Evolutionary conservation across 495 filamentous ascomycete genomes (phyloP), one percentile per base, ranked within the genome.

Genomic region (Talaromyces liani): DNA sequence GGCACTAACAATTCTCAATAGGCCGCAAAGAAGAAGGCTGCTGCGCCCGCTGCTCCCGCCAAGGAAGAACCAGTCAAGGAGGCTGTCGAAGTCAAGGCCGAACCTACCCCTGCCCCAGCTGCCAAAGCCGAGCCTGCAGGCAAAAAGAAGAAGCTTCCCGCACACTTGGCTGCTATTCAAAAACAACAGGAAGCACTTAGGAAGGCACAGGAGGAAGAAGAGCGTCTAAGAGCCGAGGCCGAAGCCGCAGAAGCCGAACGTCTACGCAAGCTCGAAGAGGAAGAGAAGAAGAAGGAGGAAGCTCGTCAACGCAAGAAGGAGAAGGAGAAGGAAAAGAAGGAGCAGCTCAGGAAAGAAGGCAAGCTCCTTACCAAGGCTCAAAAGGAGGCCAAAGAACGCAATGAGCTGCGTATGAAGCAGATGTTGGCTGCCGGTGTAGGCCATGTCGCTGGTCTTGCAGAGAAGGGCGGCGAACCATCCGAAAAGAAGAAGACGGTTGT

Each of bases 311-410:
- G 82, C 57, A 96, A 89, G 82, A 98, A 97, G 80, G 91, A 96
- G 72, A 96, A 89, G 75, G 95, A 99, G 72, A 95, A 89, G 75
- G 90, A 97, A 75, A 93, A 85, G 79, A 92, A 96, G 65, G 95
- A 99, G 69, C 90, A 97, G 75, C 84, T 97, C 16, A 94, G 94
- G 79, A 93, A 86, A 72, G 92, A 96, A 75, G 95, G 95, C 69
- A 97, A 96, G 72, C 92, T 92, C 68, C 80, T 97, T 65, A 97
- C 93, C 66, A 94, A 96, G 74, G 91, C 93, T 31, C 92, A 99
- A 75, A 90, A 87, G 69, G 92, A 97, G 68, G 88, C 88, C 64
- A 89, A 93, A 73, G 85, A 87, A 29, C 84, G 85, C 64, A 89
- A 92, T 70, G 90, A 97, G 73, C 77, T 90, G 69, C 92, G 94